Base-by-base conservation (phyloP, 352 stramenopile genomes). In the Phytophthora melonis region DNA sequence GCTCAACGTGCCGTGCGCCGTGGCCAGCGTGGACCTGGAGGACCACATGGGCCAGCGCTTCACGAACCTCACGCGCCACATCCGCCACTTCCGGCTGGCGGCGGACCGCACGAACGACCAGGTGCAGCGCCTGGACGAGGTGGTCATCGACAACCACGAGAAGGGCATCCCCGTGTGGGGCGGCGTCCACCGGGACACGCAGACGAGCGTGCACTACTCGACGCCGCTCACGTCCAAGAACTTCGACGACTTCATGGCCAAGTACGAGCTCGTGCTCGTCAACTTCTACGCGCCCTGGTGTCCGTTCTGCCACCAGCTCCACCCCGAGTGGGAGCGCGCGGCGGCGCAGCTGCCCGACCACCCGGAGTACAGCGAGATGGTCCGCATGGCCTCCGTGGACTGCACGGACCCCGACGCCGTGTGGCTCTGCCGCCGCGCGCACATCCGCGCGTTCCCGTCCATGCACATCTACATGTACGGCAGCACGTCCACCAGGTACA, bases 401-500 rank as follows among this genome's bases (percentile, higher is more conserved):
- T 96, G 89, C 74, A 92, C 82, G 10, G 83, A 94, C 59, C 79
- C 83, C 18, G 82, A 86, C 30, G 83, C 87, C 8, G 72, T 78
- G 27, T 82, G 75, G 72, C 75, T 96, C 10, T 96, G 89, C 63
- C 85, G 86, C 39, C 86, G 87, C 16, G 83, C 87, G 10, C 80
- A 90, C 34, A 92, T 96, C 60, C 84, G 85, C 25, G 88, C 86
- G 0, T 96, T 93, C 63, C 89, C 89, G n/a, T 92, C 88, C 27
- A 94, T 96, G 84, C 75, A 95, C 36, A 95, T 95, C 58, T 95
- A 95, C 80, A 92, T 95, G 80, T 95, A 92, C 66, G 88, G 87
- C 62, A 87, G 80, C 39, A 93, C 85, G 34, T 88, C 78, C 52
- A 95, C 88, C 50, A 81, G 84, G 10, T 95, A 89, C 72, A 93